Evolutionary conservation across 495 filamentous ascomycete species (phyloP).

Genomic region (Aspergillus wentii): DNA sequence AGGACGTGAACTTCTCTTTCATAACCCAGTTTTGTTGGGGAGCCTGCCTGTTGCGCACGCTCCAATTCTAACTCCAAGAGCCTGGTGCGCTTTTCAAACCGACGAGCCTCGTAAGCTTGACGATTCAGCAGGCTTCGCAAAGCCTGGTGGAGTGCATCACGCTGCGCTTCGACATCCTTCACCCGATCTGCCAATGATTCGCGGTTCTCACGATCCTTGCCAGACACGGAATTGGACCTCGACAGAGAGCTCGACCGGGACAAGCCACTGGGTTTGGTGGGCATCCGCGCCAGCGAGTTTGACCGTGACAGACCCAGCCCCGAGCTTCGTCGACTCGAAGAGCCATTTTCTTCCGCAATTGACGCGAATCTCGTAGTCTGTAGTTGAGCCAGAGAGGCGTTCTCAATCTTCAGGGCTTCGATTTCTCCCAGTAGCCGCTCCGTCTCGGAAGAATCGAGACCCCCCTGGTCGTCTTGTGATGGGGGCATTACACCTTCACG

Average conservation of each 20-base stretch:
- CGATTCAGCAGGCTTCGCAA: constrained; percentile 83
- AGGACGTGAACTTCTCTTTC: constrained; percentile 74
- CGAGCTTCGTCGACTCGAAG: constrained; percentile 21
- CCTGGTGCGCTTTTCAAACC: constrained; percentile 71
- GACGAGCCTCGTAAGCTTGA: constrained; percentile 73
- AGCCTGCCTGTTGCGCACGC: constrained; percentile 57
- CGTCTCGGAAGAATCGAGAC: constrained; percentile 64
- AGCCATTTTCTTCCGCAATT: constrained; percentile 58
- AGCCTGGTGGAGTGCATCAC: constrained; percentile 84
- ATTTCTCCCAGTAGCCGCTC: constrained; percentile 66
- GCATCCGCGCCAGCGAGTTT: constrained; percentile 52
- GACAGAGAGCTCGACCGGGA: constrained; percentile 43
- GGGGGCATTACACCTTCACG: constrained; percentile 80
- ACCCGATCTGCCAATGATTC: constrained; percentile 76
- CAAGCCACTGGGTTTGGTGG: constrained; percentile 30
- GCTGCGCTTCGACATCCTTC: constrained; percentile 88
- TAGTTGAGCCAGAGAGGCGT: constrained; percentile 46
- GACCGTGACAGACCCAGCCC: constrained; percentile 53
- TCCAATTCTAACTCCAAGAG: constrained; percentile 75
- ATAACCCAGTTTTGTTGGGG: constrained; percentile 71
- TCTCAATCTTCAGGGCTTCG: constrained; percentile 50
- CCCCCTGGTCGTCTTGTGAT: constrained; percentile 68
- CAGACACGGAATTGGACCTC: constrained; percentile 55
- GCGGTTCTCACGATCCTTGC: constrained; percentile 57
- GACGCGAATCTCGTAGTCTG: constrained; percentile 51